Evolutionary conservation across 768 basidiomycete genomes (phyloP).

Genomic region (Leccinum subtestaceum): DNA sequence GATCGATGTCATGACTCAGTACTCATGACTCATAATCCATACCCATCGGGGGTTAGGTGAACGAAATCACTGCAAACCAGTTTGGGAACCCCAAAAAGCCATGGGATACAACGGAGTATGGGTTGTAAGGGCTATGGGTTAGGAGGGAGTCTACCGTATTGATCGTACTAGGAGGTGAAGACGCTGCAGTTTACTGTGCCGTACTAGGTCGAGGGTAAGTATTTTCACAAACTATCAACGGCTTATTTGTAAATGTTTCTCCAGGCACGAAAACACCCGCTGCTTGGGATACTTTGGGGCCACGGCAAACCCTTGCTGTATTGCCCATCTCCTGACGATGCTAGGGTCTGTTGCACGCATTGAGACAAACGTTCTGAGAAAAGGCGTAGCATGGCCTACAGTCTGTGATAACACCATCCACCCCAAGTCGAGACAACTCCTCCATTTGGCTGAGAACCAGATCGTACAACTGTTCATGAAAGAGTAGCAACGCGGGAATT

Average conservation of each 20-base stretch:
- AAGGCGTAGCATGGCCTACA: constrained; percentile 33
- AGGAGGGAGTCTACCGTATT: no score
- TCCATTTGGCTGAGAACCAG: constrained; percentile 50
- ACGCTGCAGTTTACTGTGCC: no score
- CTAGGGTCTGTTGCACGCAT: constrained; percentile 43
- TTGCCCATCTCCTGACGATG: constrained; percentile 53
- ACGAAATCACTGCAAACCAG: no score
- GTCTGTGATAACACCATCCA: constrained; percentile 79
- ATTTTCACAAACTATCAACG: neutral
- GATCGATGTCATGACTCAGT: neutral
- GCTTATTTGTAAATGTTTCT: constrained; percentile 35
- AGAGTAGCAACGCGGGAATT: neutral
- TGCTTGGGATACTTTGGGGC: constrained; percentile 59
- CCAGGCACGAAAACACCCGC: constrained; percentile 60
- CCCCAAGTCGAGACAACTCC: constrained; percentile 56
- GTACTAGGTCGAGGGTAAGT: no score
- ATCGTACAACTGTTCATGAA: constrained; percentile 49
- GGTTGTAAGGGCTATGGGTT: no score
- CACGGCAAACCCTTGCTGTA: constrained; percentile 50
- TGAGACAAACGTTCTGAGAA: neutral
- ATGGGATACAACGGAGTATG: no score
- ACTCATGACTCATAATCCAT: no score
- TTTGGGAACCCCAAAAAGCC: no score
- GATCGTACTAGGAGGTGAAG: no score
- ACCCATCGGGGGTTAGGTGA: no score